A percentile compares a stretch with the other conserved stretches of the same genome.
These are phyloP conservation scores for Mollisia scopiformis DNA, from an alignment of 2,329 filamentous ascomycete genomes.

Conservation along the genomic window DNA sequence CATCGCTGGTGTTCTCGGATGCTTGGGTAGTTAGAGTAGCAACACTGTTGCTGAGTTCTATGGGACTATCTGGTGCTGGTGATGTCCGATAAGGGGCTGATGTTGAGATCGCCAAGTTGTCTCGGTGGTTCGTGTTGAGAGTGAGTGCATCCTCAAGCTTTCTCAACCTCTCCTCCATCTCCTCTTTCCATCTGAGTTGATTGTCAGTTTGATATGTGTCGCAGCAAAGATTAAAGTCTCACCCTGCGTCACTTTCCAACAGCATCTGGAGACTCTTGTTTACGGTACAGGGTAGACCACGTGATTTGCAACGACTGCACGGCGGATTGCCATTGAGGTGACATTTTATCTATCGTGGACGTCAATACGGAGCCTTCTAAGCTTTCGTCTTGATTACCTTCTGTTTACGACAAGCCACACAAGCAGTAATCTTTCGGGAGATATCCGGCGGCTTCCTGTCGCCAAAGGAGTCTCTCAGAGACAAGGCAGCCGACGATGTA, in stretches of 20 bases:
- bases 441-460: background rate
- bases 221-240: background rate
- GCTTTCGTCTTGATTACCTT: background rate
- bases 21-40: background rate
- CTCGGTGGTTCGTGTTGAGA: background rate
- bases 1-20: background rate
- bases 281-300: background rate
- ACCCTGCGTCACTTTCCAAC: background rate
- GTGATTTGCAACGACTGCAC: background rate
- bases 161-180: background rate
- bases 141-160: background rate
- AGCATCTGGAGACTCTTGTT: background rate
- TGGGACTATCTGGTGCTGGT: background rate
- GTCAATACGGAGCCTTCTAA: background rate
- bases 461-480: background rate
- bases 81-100: background rate
- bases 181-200: background rate
- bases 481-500: background rate
- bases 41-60: background rate
- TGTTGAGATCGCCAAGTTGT: background rate
- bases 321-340: background rate
- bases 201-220: background rate
- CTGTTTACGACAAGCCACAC: background rate
- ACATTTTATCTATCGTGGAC: background rate
- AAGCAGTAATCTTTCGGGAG: background rate